phyloP scores from a whole-genome alignment of 768 basidiomycete species.

The Mycena floridula region DNA sequence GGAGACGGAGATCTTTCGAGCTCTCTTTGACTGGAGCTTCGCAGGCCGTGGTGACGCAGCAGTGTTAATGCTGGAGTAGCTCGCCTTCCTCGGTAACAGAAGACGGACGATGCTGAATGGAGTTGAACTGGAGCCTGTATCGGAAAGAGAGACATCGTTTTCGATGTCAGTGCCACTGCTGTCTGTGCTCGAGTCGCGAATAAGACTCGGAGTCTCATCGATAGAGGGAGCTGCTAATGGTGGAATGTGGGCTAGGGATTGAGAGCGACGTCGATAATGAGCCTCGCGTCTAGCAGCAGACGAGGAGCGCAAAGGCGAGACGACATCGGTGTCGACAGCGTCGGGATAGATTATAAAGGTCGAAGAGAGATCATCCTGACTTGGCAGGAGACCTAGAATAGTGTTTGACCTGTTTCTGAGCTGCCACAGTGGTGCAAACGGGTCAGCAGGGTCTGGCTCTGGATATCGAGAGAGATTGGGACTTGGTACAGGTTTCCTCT shows the following conservation, averaged over 20 bases:
- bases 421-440: slow-evolving; percentile 63
- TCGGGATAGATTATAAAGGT: slow-evolving; percentile 8
- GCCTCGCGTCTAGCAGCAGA: slow-evolving; percentile 2
- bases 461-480: slow-evolving; percentile 55
- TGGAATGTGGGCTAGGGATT: slow-evolving; percentile 9
- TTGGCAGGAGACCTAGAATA: slow-evolving; percentile 17
- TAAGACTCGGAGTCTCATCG: slow-evolving; percentile 4
- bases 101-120: slow-evolving; percentile 5
- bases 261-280: slow-evolving; percentile 17
- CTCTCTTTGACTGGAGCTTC: too few relatives aligned
- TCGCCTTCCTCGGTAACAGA: slow-evolving; percentile 15
- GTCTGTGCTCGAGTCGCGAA: too few relatives aligned
- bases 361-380: slow-evolving; percentile 10
- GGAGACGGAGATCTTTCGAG: not conserved
- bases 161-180: too few relatives aligned
- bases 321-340: slow-evolving; percentile 1
- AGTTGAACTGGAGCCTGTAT: too few relatives aligned
- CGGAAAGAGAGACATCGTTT: too few relatives aligned
- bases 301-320: not conserved
- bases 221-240: slow-evolving; percentile 1
- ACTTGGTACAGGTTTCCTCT: slow-evolving; percentile 53
- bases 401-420: slow-evolving; percentile 54
- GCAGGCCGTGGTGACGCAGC: too few relatives aligned
- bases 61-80: not conserved
- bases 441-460: slow-evolving; percentile 59